Evolutionary conservation across 2,329 filamentous ascomycete species (phyloP), one percentile per base, ranked within the genome.

Genomic region (Arthroderma uncinatum): DNA sequence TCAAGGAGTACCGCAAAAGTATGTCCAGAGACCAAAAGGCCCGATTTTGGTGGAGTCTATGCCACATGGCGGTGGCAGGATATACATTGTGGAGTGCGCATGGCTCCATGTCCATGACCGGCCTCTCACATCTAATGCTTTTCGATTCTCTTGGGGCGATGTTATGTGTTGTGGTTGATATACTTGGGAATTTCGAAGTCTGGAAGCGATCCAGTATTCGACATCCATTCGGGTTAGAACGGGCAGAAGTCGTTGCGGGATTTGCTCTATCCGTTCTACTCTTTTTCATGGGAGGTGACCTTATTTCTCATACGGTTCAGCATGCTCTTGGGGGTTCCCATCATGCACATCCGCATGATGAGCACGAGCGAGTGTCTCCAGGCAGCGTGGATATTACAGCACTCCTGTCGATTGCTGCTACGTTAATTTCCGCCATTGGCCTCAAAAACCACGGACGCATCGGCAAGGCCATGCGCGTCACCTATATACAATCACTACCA

Each of bases 241-340:
- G 93, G 56, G 87, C 88, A 58, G 93, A 98, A 71, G 92, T 98
- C 4, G 81, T 98, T 14, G 90, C 91, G 36, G 93, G 93, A 16
- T 95, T 98, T 62, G 93, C 91, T 60, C 89, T 97, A 83, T 94
- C 90, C 54, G 87, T 98, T 39, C 89, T 96, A 60, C 81, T 98
- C 10, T 82, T 95, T n/a, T 98, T 98, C 73, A 95, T 95, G 78
- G 92, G 92, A 19, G 86, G 97, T 66, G 93, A 98, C 66, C 82
- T 98, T 53, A 86, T 98, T 60, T 95, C 89, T 40, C 93, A 98
- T 70, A 92, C 89, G 59, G 77, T 95, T 14, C 93, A 95, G 68
- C 92, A 98, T 71, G 81, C 90, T n/a, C 81, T 98, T 9, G 92
- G 96, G 71, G 78, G 78, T 19, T 84, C 85, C 12, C 79, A 79